Percentiles rank a stretch among this genome's conserved stretches.
Conservation (phyloP, 257 asterid genomes). For the Scutellaria minor region DNA sequence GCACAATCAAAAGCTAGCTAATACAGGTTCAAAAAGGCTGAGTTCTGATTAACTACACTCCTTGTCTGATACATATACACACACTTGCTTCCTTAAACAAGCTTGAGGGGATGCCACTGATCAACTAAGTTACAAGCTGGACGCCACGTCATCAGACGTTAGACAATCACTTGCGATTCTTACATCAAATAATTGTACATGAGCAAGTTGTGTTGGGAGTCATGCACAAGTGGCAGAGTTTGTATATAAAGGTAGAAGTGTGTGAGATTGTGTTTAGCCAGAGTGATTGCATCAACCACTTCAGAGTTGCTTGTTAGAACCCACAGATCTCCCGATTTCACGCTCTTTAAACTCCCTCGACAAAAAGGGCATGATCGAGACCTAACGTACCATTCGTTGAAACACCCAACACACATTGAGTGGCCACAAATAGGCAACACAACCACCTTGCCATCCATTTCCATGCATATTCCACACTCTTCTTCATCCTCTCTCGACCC, state of each 20-base stretch:
- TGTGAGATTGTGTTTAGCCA: constrained; percentile 58
- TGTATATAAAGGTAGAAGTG: constrained; percentile 58
- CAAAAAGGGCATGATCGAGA: constrained; percentile 69
- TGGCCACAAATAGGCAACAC: constrained; percentile 72
- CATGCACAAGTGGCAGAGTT: constrained; percentile 46
- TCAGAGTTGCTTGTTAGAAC: constrained; percentile 52
- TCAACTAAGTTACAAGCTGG: no score
- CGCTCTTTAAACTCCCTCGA: constrained; percentile 61
- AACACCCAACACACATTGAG: constrained; percentile 61
- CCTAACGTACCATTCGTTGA: constrained; percentile 56
- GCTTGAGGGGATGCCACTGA: no score
- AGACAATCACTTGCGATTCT: constrained; percentile 5
- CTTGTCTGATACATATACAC: no score
- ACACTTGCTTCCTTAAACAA: no score
- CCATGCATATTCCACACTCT: constrained; percentile 82
- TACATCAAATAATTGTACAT: constrained; percentile 59
- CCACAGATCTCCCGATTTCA: constrained; percentile 58
- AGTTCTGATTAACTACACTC: no score
- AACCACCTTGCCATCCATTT: constrained; percentile 45
- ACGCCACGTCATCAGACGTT: no score
- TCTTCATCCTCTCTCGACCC: constrained; percentile 30
- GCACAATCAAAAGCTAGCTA: no score
- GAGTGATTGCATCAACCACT: constrained; percentile 48
- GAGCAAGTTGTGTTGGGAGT: constrained; percentile 44
- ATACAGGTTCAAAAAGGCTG: no score